A percentile compares a stretch with the other conserved stretches of the same genome.
These are phyloP conservation scores for Cytospora piceicola DNA, from an alignment of 2,329 filamentous ascomycete genomes.

Conservation along the genomic window DNA sequence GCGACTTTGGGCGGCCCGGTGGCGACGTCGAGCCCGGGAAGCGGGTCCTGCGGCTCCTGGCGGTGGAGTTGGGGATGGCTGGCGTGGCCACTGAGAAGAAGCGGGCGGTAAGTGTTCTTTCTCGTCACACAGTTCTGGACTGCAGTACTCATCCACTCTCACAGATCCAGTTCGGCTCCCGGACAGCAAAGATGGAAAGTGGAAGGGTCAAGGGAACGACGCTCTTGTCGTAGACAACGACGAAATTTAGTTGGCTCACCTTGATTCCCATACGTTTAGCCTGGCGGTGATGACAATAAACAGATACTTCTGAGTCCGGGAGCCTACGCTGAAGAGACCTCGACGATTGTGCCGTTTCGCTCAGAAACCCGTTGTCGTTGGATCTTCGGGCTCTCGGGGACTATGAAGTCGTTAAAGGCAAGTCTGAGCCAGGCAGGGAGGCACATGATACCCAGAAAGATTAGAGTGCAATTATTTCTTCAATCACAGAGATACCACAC, in stretches of 20 bases:
- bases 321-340: constrained; percentile 16
- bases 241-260: neutral
- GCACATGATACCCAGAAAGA: neutral
- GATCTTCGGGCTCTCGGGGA: constrained; percentile 36
- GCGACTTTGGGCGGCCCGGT: constrained; percentile 70
- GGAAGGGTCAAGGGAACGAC: constrained; percentile 71
- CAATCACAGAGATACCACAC: neutral
- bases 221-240: constrained; percentile 47
- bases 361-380: constrained; percentile 49
- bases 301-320: constrained; percentile 76
- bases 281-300: constrained; percentile 66
- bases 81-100: constrained; percentile 86
- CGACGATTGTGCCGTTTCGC: constrained; percentile 54
- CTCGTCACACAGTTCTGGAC: neutral
- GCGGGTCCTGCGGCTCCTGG: constrained; percentile 76
- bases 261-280: constrained; percentile 5
- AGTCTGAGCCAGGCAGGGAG: constrained; percentile 40
- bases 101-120: constrained; percentile 66
- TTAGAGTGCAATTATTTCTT: neutral
- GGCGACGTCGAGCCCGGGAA: constrained; percentile 74
- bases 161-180: constrained; percentile 80
- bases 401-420: constrained; percentile 44
- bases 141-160: constrained; percentile 4
- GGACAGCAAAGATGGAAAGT: constrained; percentile 81
- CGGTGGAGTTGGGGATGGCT: constrained; percentile 72